Evolutionary conservation across 1,139 yeast species (phyloP), one percentile per base, ranked within the genome.

Genomic region (Candida mesenterica): DNA sequence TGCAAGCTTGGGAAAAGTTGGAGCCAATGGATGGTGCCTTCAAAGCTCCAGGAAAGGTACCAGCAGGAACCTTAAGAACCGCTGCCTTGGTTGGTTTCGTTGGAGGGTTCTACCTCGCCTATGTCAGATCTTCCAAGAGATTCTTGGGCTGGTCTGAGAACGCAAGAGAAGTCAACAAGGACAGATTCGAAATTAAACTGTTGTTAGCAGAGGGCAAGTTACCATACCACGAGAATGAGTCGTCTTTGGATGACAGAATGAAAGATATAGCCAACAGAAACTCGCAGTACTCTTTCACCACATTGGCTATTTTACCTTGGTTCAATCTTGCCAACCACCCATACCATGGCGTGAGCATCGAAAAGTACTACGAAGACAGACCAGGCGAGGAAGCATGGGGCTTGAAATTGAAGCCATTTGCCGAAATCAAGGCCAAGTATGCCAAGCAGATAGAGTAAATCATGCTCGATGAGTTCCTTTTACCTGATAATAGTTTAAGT

Each of bases 61-160:
- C 82, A 17, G 74, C 77, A 22, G 72, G 75, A 36, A 65, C 81
- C 22, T 65, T 85, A 45, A 71, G 87, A 64, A 75, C 72, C 2
- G 73, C 82, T 29, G 62, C 82, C 1, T 58, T 79, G 36, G 59
- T 84, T 39, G 95, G 95, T 14, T 63, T 75, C 32, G 54, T 75
- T 32, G 89, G 89, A 37, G 95, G 95, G 2, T 85, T 85, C 59
- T 64, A 79, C 46, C 65, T 79, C 38, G 82, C 87, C 30, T 85
- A 85, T 61, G 75, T 65, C 33, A 67, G 75, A 50, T 79, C 90
- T 12, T 66, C 82, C 23, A 72, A 75, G 58, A 75, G 96, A 59
- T 85, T 87, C 61, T 79, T 83, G 68, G 96, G 96, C 22, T 77
- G 81, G 70, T 52, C 73, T 25, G 96, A 87, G 62, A 87, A 87